Evolutionary conservation across 192 early-diverging fungal species (phyloP).

Genomic region (Coemansia sp.): DNA sequence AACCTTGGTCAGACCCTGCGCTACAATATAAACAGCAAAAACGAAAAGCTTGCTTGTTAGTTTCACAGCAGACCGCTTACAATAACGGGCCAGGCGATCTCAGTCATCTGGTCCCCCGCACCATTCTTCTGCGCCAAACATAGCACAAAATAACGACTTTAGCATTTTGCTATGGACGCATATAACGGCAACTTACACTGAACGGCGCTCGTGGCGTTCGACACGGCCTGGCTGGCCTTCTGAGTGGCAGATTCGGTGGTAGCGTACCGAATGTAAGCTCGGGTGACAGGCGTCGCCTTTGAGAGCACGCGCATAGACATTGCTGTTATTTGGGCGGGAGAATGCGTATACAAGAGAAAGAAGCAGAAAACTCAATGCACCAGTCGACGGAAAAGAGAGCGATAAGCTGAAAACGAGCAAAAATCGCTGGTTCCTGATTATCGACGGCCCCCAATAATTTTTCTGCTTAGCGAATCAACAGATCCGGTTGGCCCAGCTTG

Average conservation of each 20-base stretch:
- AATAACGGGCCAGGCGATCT: background rate
- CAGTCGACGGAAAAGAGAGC: background rate
- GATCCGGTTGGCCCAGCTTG: background rate
- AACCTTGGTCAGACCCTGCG: constrained; percentile 45
- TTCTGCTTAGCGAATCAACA: background rate
- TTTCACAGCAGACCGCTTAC: background rate
- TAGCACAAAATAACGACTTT: background rate
- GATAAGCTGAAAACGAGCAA: background rate
- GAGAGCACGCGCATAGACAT: constrained; percentile 52
- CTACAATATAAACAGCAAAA: constrained; percentile 9
- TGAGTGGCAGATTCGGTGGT: constrained; percentile 50
- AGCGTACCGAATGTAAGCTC: constrained; percentile 53
- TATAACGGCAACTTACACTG: constrained; percentile 38
- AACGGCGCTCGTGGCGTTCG: constrained; percentile 35
- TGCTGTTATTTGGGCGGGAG: background rate
- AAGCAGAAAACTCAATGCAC: constrained; percentile 5
- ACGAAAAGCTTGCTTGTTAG: background rate
- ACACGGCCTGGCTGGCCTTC: constrained; percentile 43
- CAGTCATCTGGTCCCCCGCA: background rate
- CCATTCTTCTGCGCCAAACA: too few species aligned
- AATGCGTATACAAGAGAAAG: background rate
- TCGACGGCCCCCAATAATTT: background rate
- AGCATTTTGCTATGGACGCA: background rate
- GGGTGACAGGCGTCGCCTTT: constrained; percentile 41
- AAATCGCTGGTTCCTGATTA: background rate